Percentiles rank a stretch among this genome's conserved stretches.
Conservation (phyloP, 441 rosid species). For the Euphorbia schlechtendalii region DNA sequence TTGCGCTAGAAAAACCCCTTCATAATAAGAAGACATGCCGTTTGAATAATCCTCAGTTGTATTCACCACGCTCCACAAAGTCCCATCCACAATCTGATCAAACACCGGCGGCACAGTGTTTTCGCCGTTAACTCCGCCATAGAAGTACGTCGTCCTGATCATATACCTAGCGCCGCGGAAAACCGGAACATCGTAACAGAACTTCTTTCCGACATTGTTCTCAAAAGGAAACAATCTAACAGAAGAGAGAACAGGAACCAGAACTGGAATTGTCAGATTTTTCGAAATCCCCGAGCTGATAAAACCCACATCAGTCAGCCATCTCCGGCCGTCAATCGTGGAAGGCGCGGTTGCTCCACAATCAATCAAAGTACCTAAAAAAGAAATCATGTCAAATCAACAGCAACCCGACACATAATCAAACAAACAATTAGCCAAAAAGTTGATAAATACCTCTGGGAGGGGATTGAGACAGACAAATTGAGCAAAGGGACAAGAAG, state of each 20-base stretch:
- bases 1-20: slow-evolving; percentile 64
- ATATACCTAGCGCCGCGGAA: slow-evolving; percentile 56
- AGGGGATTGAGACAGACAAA: no score
- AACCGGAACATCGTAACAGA: slow-evolving; percentile 58
- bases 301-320: slow-evolving; percentile 50
- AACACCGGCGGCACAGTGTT: slow-evolving; percentile 63
- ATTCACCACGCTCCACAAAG: slow-evolving; percentile 66
- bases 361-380: slow-evolving; percentile 49
- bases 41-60: slow-evolving; percentile 60
- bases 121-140: slow-evolving; percentile 67
- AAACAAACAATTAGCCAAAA: no score
- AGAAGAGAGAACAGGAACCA: slow-evolving; percentile 39
- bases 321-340: slow-evolving; percentile 35
- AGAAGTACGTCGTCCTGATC: slow-evolving; percentile 67
- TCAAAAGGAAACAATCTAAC: slow-evolving; percentile 66
- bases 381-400: neutral
- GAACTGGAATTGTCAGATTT: slow-evolving; percentile 28
- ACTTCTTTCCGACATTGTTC: slow-evolving; percentile 36
- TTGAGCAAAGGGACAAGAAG: no score
- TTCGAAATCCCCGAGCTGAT: slow-evolving; percentile 40
- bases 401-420: no score
- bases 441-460: no score
- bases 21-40: slow-evolving; percentile 51
- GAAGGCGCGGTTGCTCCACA: slow-evolving; percentile 53
- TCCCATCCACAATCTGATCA: slow-evolving; percentile 88